Base-by-base conservation (phyloP, 108 stramenopile genomes). In the Parmales sp. region DNA sequence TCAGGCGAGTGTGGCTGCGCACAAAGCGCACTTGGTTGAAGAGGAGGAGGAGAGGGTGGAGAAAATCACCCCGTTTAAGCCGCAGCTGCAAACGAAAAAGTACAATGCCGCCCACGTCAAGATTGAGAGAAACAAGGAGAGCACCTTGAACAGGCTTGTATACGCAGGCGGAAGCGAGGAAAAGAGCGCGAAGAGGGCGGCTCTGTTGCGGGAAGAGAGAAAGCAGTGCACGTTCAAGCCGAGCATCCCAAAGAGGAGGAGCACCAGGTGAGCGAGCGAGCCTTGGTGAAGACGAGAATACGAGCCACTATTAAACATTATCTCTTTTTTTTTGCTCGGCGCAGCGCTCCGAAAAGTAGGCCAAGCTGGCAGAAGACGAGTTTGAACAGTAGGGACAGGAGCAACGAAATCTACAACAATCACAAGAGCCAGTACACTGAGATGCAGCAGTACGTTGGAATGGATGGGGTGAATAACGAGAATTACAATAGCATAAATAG, bases 151-250 rank as follows among this genome's bases (percentile, higher is more conserved):
- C 4, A 60, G 54, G 31, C 54, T 60, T 4, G 16, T 60, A 34
- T 34, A 60, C 26, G 31, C 29, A 34, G 54, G 54, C 3, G 54
- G 54, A 60, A 60, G 16, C 26, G 31, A 60, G 54, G 54, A 60
- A 34, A 60, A 60, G 54, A 29, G 31, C 16, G 54, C 54, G 3
- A 60, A 34, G 54, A 60, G 54, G 54, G 54, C 29, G 54, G 54
- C 54, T 7, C 54, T 60, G 26, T 16, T 60, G 2, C 13, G 54
- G 26, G 54, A 28, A 1, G 54, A 60, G 28, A 34, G 31, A 28
- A 60, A 29, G 54, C 13, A 34, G 31, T 34, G 29, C 5, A 60
- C 54, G 1, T 60, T 60, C 54, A 11, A 28, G 29, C 54, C 54
- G n/a, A 60, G 36, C 31, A 60, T 60, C 31, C 54, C 54, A 5